Conservation (phyloP, 108 stramenopile species). For the Skeletonema menzelii region DNA sequence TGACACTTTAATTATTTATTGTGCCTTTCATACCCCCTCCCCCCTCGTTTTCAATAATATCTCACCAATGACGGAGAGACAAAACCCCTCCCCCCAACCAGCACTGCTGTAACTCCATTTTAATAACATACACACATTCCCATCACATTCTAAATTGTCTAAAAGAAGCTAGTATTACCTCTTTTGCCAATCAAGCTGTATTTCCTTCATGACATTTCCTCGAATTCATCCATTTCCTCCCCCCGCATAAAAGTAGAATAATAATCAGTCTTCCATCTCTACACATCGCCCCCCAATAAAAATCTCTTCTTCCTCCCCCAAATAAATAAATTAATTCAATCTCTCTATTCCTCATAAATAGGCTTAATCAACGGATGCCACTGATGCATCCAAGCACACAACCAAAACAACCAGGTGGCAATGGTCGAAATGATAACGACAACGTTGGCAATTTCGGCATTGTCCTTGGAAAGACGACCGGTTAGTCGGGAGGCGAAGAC, state of each 20-base stretch:
- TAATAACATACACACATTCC: background rate
- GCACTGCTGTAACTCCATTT: background rate
- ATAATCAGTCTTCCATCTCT: background rate
- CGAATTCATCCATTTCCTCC: background rate
- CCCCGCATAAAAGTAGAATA: background rate
- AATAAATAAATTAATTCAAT: background rate
- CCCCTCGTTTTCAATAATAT: background rate
- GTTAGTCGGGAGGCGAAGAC: conserved; percentile 63
- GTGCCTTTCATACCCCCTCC: background rate
- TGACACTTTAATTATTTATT: background rate
- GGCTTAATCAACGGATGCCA: conserved; percentile 92
- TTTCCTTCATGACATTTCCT: background rate
- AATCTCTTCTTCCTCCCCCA: background rate
- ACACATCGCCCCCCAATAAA: background rate
- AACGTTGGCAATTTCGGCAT: conserved; percentile 85
- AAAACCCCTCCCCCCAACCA: background rate
- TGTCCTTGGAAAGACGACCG: conserved; percentile 79
- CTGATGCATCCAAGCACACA: conserved; percentile 92
- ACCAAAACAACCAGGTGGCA: conserved; percentile 89
- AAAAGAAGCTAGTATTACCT: background rate
- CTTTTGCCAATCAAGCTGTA: background rate
- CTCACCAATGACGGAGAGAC: background rate
- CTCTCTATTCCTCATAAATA: conserved; percentile 77
- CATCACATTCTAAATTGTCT: background rate
- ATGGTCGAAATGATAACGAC: conserved; percentile 72